These are phyloP conservation scores for Fraxinus excelsior DNA, from an alignment of 257 asterid genomes.

Conservation along the genomic window DNA sequence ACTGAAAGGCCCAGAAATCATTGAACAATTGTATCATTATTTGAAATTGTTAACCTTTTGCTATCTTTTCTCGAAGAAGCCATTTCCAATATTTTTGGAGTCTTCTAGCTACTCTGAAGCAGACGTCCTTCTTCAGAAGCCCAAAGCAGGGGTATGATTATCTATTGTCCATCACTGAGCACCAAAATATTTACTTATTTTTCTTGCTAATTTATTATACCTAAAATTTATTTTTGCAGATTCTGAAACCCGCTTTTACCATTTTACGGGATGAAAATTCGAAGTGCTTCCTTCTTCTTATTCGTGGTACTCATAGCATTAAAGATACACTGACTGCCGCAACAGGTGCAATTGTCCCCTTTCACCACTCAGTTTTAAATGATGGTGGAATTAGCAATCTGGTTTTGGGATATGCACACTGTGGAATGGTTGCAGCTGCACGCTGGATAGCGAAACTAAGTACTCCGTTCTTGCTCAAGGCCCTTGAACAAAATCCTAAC, in stretches of 20 bases:
- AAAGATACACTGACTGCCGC: conserved; percentile 86
- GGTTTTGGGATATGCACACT: conserved; percentile 82
- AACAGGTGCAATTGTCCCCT: conserved; percentile 89
- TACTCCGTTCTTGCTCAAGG: conserved; percentile 67
- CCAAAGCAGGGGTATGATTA: conserved; percentile 75
- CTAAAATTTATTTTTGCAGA: conserved; percentile 44
- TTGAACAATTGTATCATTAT: conserved; percentile 57
- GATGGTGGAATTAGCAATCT: conserved; percentile 78
- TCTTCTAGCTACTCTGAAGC: conserved; percentile 58
- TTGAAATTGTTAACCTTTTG: conserved; percentile 70
- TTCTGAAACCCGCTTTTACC: conserved; percentile 84
- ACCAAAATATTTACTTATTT: not conserved
- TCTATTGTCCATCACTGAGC: not conserved
- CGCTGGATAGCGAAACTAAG: conserved; percentile 85
- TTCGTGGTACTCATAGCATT: conserved; percentile 88
- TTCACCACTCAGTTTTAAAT: conserved; percentile 79
- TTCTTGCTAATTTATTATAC: conserved; percentile 24
- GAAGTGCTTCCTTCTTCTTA: conserved; percentile 76
- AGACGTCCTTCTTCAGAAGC: conserved; percentile 76
- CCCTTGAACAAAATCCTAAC: conserved; percentile 64
- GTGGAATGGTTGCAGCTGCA: conserved; percentile 97
- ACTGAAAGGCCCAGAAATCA: conserved; percentile 64
- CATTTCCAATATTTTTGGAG: conserved; percentile 71
- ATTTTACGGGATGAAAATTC: conserved; percentile 61
- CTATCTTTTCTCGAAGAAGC: conserved; percentile 75